Evolutionary conservation across 768 basidiomycete species (phyloP), one percentile per base, ranked within the genome.

Genomic region (Pleurotus sapidus): DNA sequence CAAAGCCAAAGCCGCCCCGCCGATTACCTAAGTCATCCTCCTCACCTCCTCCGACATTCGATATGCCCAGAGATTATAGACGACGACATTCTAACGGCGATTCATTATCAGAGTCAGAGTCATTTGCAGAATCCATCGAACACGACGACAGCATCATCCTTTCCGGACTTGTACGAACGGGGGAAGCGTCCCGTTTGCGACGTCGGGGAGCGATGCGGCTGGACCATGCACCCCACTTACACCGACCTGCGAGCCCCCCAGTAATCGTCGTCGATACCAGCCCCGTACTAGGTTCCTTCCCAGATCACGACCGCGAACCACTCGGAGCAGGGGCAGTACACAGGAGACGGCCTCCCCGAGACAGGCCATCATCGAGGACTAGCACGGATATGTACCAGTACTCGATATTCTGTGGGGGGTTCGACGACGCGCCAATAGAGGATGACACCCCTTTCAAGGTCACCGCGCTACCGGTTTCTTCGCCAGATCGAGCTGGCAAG

Each of bases 181-280:
- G 84, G 14, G 89, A 91, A 65, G 85, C 86, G 0, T 90, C 89
- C 3, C 77, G 89, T 4, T 72, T 90, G 54, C 80, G 89, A n/a
- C 74, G 89, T 56, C 74, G 89, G 60, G 89, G 89, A 9, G 89
- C 89, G 51, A 81, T 89, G 78, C 76, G 85, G 39, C 74, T 88
- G 34, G 84, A 86, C 69, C 72, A 74, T 47, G 63, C 55, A 3
- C 27, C 48, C 24, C 57, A 46, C 18, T 18, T 42, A 46, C 56
- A 57, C 24, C 60, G 23, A 4, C 49, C 49, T 17, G 14, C 15
- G 7, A 50, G 49, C 7, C 49, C 49, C 4, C 25, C 23, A 38
- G 51, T 42, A 20, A 40, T 53, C n/a, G 27, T 39, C 9, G 38
- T 53, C 0, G 39, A 39, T 24, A 30, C 34, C 15, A 17, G n/a